Base-by-base conservation (phyloP, 2,329 filamentous ascomycete species). In the Epichloe uncinata region DNA sequence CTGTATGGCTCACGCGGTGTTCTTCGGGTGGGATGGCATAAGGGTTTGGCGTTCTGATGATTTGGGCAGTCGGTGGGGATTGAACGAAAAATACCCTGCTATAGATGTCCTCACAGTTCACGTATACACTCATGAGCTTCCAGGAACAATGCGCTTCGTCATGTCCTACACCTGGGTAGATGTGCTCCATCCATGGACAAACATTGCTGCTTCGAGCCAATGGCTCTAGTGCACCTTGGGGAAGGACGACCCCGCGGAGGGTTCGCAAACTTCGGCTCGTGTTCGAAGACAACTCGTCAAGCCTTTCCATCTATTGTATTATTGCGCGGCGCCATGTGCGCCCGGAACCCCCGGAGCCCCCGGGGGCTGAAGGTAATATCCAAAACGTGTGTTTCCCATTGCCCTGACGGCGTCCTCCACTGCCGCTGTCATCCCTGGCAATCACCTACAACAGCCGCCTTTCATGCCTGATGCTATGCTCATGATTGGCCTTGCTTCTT, bases 401-500 rank as follows among this genome's bases (percentile, higher is more conserved):
- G n/a, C 26, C 11, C 30, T 30, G 20, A 4, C 8, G n/a, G 12
- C 20, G 15, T 30, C 35, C 35, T n/a, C 22, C 38, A 30, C 26
- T 30, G 26, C 22, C 42, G 26, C 2, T 43, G 26, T 33, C 26
- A 18, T 22, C 38, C 38, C 20, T 15, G 8, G 38, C 22, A 18
- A 26, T 33, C 18, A 26, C n/a, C 9, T 30, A 7, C 5, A 33
- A 33, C 22, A 43, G 9, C 22, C 16, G 9, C 7, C 11, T 6
- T 18, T 40, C 22, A 41, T 37, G 1, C 30, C 20, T 30, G 15
- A 15, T 47, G 35, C 35, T n/a, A 41, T 36, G 20, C 42, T 15
- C 37, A 50, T 37, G 42, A 48, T 7, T 49, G 35, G 2, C 44
- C 45, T 18, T 47, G 42, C 49, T 60, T 56, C 42, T 60, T 62